phyloP scores from a whole-genome alignment of 345 rosid species.

The Erodium maritimum region DNA sequence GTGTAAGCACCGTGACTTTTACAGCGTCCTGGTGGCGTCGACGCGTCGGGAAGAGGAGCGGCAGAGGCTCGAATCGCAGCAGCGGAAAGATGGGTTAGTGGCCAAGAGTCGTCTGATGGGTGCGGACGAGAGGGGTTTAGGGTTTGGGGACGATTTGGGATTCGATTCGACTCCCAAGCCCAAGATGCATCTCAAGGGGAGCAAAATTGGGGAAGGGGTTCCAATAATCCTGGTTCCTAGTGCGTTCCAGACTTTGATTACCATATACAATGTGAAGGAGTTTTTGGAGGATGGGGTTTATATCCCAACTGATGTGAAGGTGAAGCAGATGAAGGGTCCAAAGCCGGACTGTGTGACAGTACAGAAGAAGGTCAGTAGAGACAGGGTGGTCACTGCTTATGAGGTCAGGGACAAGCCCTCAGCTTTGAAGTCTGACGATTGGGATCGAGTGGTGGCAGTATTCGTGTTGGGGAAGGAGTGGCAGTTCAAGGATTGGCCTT shows the following conservation, averaged over 20 bases:
- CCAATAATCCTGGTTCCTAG: constrained; percentile 89
- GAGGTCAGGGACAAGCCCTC: constrained; percentile 93
- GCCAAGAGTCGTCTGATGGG: constrained; percentile 85
- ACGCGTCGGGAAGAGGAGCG: constrained; percentile 80
- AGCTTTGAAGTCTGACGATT: constrained; percentile 70
- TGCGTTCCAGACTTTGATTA: constrained; percentile 81
- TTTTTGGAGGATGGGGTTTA: constrained; percentile 84
- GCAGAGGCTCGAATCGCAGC: constrained; percentile 82
- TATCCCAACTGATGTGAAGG: constrained; percentile 80
- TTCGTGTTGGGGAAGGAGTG: constrained; percentile 92
- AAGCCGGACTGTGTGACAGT: constrained; percentile 88
- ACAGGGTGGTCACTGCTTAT: constrained; percentile 79
- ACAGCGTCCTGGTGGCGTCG: constrained; percentile 57
- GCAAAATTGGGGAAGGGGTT: constrained; percentile 85
- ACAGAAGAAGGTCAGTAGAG: constrained; percentile 94
- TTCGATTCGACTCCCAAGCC: constrained; percentile 44
- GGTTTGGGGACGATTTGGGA: constrained; percentile 49
- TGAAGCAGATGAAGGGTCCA: constrained; percentile 69
- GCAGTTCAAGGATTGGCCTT: constrained; percentile 99
- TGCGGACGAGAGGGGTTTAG: constrained; percentile 63
- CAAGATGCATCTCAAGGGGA: constrained; percentile 58
- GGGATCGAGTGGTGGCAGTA: constrained; percentile 90
- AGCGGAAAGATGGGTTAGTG: constrained; percentile 90
- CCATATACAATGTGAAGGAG: constrained; percentile 88
- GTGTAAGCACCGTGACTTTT: constrained; percentile 70